Evolutionary conservation across 257 asterid genomes (phyloP).

Genomic region (Leonotis leonurus): DNA sequence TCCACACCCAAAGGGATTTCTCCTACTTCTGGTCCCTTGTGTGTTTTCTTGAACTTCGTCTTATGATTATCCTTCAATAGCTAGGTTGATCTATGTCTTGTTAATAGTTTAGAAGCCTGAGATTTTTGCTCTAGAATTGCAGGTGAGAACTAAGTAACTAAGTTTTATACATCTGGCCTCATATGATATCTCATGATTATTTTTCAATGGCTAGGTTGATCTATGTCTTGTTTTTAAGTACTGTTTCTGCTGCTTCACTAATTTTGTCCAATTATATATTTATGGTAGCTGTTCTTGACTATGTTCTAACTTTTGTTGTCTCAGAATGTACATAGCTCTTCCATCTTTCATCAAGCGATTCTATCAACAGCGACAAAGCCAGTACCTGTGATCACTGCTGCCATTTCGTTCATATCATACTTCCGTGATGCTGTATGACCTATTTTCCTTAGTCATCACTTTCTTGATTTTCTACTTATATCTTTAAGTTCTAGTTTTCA

Average conservation of each 20-base stretch:
- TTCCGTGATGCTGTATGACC: conserved; percentile 54
- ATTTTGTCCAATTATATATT: not conserved
- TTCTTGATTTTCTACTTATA: conserved; percentile 3
- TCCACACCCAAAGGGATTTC: not conserved
- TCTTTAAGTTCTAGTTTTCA: not conserved
- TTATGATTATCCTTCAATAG: not conserved
- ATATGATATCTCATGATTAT: not conserved
- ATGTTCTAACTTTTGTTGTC: conserved; percentile 17
- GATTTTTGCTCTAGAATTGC: not conserved
- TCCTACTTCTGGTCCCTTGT: not conserved
- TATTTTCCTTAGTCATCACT: not conserved
- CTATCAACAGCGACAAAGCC: conserved; percentile 66
- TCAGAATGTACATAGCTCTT: conserved; percentile 47
- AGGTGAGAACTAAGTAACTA: not conserved
- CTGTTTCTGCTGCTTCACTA: not conserved
- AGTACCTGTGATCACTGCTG: conserved; percentile 64
- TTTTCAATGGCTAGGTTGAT: not conserved
- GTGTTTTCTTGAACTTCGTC: not conserved
- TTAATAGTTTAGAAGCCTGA: conserved; percentile 3
- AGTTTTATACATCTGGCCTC: not conserved
- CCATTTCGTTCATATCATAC: conserved; percentile 69
- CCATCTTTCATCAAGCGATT: conserved; percentile 58
- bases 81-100: not conserved
- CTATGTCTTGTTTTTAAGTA: not conserved
- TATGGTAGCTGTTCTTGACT: not conserved